phyloP scores from a whole-genome alignment of 2,329 filamentous ascomycete genomes.

The Teratosphaeria zuluensis region DNA sequence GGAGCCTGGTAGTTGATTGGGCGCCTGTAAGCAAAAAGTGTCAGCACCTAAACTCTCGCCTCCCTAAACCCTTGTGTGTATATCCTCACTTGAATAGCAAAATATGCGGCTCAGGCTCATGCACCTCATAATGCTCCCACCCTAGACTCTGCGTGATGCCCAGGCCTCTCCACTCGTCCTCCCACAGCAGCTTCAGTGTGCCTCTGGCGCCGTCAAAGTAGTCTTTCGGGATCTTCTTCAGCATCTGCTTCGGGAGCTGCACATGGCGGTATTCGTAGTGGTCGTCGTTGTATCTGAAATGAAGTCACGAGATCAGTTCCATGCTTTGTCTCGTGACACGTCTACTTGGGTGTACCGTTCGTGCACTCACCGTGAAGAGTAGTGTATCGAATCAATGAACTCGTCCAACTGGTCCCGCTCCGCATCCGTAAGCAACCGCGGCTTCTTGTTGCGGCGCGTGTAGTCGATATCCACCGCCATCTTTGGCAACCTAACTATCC shows the following conservation, averaged over 20 bases:
- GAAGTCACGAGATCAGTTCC: neutral
- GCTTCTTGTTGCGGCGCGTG: conserved; percentile 75
- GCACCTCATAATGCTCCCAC: conserved; percentile 99
- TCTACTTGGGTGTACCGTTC: neutral
- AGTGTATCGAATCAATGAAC: conserved; percentile 88
- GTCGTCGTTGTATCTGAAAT: conserved; percentile 73
- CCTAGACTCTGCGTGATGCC: conserved; percentile 98
- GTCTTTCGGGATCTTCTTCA: conserved; percentile 90
- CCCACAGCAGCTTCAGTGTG: conserved; percentile 91
- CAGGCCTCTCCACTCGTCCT: conserved; percentile 94
- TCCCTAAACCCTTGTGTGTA: neutral
- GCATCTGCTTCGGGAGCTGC: conserved; percentile 94
- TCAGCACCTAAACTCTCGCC: neutral
- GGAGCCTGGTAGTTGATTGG: conserved; percentile 66
- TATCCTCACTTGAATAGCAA: conserved; percentile 85
- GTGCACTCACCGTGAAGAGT: conserved; percentile 69
- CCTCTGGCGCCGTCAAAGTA: conserved; percentile 85
- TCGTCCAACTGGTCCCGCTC: conserved; percentile 82
- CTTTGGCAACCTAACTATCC: neutral
- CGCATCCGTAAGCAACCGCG: conserved; percentile 66
- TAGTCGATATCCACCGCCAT: conserved; percentile 58
- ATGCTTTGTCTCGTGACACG: neutral
- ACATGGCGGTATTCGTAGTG: conserved; percentile 97
- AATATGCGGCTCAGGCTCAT: conserved; percentile 97
- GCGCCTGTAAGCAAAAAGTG: conserved; percentile 44